A percentile compares a stretch with the other conserved stretches of the same genome.
phyloP scores from a whole-genome alignment of 129 eudicot genomes.

The Dittrichia graveolens region DNA sequence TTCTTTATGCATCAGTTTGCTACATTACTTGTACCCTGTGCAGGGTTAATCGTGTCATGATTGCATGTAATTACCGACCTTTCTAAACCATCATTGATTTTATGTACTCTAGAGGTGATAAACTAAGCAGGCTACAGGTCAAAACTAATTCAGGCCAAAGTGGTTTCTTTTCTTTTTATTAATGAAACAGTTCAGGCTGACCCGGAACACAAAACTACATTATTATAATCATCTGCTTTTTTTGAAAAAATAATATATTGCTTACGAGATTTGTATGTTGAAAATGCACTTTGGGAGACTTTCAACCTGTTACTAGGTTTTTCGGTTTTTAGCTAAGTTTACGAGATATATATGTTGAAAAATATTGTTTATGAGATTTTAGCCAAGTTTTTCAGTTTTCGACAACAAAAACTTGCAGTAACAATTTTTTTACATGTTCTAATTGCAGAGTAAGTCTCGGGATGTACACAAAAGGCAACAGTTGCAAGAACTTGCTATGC shows the following conservation, averaged over 20 bases:
- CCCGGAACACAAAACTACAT: not conserved
- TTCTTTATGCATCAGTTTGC: not conserved
- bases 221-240: not conserved
- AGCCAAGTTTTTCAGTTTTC: not conserved
- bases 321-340: not conserved
- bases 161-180: not conserved
- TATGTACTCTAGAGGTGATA: not conserved
- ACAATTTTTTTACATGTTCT: slow-evolving; percentile 1
- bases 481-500: slow-evolving; percentile 63
- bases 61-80: not conserved
- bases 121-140: not conserved
- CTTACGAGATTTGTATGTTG: no score
- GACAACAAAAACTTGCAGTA: not conserved
- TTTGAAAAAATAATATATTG: no score
- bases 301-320: not conserved
- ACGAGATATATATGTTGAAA: not conserved
- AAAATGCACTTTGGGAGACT: not conserved
- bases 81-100: not conserved
- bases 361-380: no score
- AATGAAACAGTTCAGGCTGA: not conserved
- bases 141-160: not conserved
- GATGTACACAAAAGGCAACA: slow-evolving; percentile 64
- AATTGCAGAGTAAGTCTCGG: slow-evolving; percentile 55
- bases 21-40: not conserved
- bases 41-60: not conserved